Percentiles rank a stretch among this genome's conserved stretches.
Conservation (phyloP, 2,329 filamentous ascomycete genomes). For the Trichoderma arundinaceum region DNA sequence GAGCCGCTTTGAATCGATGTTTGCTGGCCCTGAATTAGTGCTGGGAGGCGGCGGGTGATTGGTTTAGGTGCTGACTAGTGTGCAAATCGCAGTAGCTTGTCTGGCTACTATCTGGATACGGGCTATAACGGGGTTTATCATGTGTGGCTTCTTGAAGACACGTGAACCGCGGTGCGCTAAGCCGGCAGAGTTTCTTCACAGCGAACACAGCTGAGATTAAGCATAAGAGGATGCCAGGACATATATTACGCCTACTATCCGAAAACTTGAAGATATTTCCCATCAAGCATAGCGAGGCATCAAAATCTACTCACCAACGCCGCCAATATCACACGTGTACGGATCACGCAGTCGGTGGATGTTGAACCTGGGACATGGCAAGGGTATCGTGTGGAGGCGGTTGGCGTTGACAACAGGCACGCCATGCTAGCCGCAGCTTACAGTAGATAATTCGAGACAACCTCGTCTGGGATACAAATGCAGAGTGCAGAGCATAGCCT, state of each 20-base stretch:
- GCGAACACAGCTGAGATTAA: no score
- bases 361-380: neutral
- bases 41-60: neutral
- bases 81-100: neutral
- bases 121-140: neutral
- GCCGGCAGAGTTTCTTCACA: neutral
- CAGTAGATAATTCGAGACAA: neutral
- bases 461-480: neutral
- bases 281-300: no score
- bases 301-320: no score
- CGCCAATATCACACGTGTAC: no score
- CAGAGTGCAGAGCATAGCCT: neutral
- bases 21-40: neutral
- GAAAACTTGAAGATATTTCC: no score
- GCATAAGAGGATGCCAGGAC: no score
- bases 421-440: no score
- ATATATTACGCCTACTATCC: no score
- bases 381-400: neutral
- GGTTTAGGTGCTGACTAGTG: slow-evolving; percentile 5
- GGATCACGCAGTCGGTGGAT: neutral
- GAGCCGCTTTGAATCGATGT: neutral
- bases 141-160: neutral
- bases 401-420: neutral
- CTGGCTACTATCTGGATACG: neutral
- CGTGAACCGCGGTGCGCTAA: neutral